phyloP scores from a whole-genome alignment of 2,329 filamentous ascomycete species.

The Hypoxylon sp. region DNA sequence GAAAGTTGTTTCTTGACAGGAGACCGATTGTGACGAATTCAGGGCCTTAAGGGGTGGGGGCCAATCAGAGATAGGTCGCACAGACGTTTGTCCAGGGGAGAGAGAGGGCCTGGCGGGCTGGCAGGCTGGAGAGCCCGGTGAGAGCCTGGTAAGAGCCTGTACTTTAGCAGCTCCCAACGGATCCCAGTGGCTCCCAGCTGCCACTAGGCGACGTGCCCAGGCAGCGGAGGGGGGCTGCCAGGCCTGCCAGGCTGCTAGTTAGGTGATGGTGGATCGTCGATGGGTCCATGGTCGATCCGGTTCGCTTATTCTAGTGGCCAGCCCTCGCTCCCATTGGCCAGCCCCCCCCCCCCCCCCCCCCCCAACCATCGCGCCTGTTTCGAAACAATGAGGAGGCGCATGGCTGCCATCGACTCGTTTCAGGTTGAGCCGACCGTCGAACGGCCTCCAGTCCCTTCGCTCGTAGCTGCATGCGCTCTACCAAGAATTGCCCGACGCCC shows the following conservation, averaged over 20 bases:
- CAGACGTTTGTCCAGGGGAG: too few species aligned
- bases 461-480: slow-evolving; percentile 22
- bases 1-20: slow-evolving; percentile 7
- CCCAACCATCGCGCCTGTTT: slow-evolving; percentile 42
- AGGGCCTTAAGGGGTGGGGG: slow-evolving; percentile 8
- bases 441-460: slow-evolving; percentile 29
- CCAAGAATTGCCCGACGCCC: slow-evolving; percentile 18
- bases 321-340: slow-evolving; percentile 30
- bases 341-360: slow-evolving; percentile 37
- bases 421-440: slow-evolving; percentile 43
- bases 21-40: slow-evolving; percentile 17
- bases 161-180: too few species aligned
- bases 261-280: slow-evolving; percentile 35
- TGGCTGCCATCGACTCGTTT: slow-evolving; percentile 42
- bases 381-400: slow-evolving; percentile 43
- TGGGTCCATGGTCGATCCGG: slow-evolving; percentile 33
- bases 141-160: too few species aligned
- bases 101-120: too few species aligned
- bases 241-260: too few species aligned
- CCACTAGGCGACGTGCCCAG: background rate
- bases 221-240: too few species aligned
- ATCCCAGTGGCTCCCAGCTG: too few species aligned
- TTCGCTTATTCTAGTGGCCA: slow-evolving; percentile 23
- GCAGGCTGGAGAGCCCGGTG: too few species aligned
- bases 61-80: slow-evolving; percentile 31